Evolutionary conservation across 2,329 filamentous ascomycete species (phyloP).

Genomic region (Eutypella sp.): DNA sequence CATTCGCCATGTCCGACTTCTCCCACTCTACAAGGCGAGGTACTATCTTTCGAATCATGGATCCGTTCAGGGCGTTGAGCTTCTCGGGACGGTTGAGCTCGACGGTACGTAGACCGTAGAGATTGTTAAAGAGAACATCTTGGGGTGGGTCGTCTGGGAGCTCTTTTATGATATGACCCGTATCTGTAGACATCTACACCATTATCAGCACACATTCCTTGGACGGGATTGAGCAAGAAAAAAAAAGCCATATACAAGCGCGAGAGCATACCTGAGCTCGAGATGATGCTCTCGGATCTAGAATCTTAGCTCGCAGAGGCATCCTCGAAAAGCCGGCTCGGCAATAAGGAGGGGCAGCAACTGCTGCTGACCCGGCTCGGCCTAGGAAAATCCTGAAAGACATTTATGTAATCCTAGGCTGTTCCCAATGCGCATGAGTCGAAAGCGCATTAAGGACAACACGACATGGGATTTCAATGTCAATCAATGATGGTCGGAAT

Average conservation of each 20-base stretch:
- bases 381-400: constrained; percentile 49
- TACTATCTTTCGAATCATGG: constrained; percentile 92
- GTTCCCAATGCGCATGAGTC: constrained; percentile 30
- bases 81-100: constrained; percentile 92
- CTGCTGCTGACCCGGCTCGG: constrained; percentile 49
- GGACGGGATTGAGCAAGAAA: not conserved
- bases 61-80: constrained; percentile 86
- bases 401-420: constrained; percentile 43
- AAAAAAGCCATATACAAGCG: constrained; percentile 13
- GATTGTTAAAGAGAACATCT: constrained; percentile 87
- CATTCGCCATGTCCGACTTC: constrained; percentile 89
- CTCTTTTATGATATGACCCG: constrained; percentile 41
- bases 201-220: not conserved
- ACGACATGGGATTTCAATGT: constrained; percentile 4
- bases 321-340: constrained; percentile 49
- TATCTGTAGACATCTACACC: constrained; percentile 32
- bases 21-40: constrained; percentile 89
- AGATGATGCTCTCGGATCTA: constrained; percentile 51
- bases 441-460: constrained; percentile 28
- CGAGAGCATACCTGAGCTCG: constrained; percentile 52
- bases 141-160: constrained; percentile 68
- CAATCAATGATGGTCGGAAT: not conserved
- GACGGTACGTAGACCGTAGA: constrained; percentile 85
- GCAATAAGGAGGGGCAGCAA: constrained; percentile 37
- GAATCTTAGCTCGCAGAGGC: constrained; percentile 76